Evolutionary conservation across 176 grass and related monocot species (phyloP).

Genomic region (Areca catechu): DNA sequence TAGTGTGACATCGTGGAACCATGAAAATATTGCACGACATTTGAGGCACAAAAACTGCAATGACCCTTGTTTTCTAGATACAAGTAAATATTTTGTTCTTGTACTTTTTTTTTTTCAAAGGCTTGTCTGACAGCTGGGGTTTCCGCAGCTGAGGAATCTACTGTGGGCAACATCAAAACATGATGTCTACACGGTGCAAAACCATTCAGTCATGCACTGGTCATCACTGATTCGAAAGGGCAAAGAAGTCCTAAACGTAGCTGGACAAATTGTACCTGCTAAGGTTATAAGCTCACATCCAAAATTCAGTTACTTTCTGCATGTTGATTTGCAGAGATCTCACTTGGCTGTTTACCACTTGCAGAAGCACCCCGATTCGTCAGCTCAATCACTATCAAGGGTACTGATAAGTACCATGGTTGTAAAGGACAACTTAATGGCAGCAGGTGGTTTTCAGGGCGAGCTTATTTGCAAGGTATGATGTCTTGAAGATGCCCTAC

Average conservation of each 20-base stretch:
- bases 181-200: constrained; percentile 82
- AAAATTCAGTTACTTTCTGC: too few relatives aligned
- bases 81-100: not conserved
- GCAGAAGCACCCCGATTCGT: constrained; percentile 51
- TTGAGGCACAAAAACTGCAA: too few relatives aligned
- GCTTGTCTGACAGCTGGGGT: not conserved
- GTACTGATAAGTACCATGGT: constrained; percentile 88
- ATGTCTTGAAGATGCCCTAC: not conserved
- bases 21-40: too few relatives aligned
- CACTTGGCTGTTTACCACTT: not conserved
- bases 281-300: constrained; percentile 1
- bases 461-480: constrained; percentile 95
- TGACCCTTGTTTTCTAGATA: too few relatives aligned
- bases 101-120: not conserved
- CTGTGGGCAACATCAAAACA: constrained; percentile 92
- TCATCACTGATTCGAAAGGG: constrained; percentile 56
- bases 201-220: constrained; percentile 73
- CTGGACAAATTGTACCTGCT: constrained; percentile 46
- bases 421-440: constrained; percentile 62
- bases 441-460: constrained; percentile 81
- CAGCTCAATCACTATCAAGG: constrained; percentile 44
- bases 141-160: constrained; percentile 71
- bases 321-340: not conserved
- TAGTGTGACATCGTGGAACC: too few relatives aligned
- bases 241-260: constrained; percentile 62